These are phyloP conservation scores for Cryptosporidium viatorum DNA, from an alignment of 169 alveolate species.

Conservation along the genomic window DNA sequence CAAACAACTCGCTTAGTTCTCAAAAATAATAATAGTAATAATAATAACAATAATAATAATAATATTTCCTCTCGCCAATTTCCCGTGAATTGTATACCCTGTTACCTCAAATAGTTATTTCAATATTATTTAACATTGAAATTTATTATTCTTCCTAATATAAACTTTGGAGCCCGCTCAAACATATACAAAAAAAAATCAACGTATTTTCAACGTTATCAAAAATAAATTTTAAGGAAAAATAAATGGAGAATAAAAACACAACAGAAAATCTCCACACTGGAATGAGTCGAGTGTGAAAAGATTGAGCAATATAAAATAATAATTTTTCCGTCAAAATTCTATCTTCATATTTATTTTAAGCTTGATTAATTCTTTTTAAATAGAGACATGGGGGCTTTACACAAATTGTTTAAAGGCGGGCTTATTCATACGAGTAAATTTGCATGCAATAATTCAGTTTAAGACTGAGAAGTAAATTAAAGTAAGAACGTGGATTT, in stretches of 20 bases:
- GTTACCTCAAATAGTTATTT: neutral
- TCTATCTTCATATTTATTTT: neutral
- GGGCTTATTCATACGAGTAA: conserved; percentile 13
- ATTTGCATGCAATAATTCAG: conserved; percentile 12
- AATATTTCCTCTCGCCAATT: neutral
- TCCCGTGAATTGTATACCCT: neutral
- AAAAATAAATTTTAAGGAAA: too few species aligned
- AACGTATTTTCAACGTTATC: too few species aligned
- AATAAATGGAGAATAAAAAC: neutral
- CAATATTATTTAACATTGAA: neutral
- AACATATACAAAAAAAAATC: neutral
- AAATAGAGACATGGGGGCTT: conserved; percentile 17
- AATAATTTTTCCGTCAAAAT: neutral
- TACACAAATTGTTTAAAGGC: conserved; percentile 24
- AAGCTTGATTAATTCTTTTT: neutral
- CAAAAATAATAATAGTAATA: too few species aligned
- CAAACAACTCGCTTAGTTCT: neutral
- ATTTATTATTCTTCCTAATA: too few species aligned
- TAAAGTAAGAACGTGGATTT: neutral
- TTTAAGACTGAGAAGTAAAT: neutral
- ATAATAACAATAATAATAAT: too few species aligned
- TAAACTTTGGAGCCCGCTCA: neutral
- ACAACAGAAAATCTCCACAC: neutral
- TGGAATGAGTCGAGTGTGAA: neutral
- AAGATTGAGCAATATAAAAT: too few species aligned